These are phyloP conservation scores for Sungouiozyma ichnusensis DNA, from an alignment of 805 yeast species.

Conservation along the genomic window DNA sequence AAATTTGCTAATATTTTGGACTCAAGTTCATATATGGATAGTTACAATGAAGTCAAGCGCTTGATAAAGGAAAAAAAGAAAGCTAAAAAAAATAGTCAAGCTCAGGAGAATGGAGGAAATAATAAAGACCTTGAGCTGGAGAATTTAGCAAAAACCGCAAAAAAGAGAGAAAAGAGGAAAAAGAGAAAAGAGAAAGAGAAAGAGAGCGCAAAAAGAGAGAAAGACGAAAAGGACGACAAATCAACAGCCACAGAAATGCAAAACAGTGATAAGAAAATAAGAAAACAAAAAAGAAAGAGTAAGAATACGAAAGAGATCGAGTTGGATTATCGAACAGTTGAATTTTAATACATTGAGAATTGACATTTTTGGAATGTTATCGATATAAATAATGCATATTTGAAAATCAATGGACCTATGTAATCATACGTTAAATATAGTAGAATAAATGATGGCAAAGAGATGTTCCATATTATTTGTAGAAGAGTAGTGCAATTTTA, in stretches of 20 bases:
- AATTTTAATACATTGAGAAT: no score
- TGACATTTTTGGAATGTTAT: no score
- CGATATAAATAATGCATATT: no score
- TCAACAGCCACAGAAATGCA: no score
- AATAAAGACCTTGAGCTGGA: not conserved
- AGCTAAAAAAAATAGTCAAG: not conserved
- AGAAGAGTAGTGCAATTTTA: not conserved
- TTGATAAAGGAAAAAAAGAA: not conserved
- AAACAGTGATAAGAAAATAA: no score
- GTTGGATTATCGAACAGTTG: no score
- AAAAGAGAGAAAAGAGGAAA: not conserved
- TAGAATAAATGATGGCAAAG: not conserved
- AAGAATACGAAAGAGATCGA: not conserved
- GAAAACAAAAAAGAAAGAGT: no score
- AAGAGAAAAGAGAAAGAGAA: not conserved
- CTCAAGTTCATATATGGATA: not conserved
- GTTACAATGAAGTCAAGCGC: not conserved
- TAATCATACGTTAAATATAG: not conserved
- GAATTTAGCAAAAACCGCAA: not conserved
- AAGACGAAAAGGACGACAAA: not conserved
- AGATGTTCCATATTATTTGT: not conserved
- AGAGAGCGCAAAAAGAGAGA: conserved; percentile 1
- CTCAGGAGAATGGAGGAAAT: not conserved
- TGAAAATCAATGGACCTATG: not conserved
- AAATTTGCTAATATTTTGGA: not conserved